Evolutionary conservation across 2,329 filamentous ascomycete genomes (phyloP), one percentile per base, ranked within the genome.

Genomic region (Emericellopsis cladophorae): DNA sequence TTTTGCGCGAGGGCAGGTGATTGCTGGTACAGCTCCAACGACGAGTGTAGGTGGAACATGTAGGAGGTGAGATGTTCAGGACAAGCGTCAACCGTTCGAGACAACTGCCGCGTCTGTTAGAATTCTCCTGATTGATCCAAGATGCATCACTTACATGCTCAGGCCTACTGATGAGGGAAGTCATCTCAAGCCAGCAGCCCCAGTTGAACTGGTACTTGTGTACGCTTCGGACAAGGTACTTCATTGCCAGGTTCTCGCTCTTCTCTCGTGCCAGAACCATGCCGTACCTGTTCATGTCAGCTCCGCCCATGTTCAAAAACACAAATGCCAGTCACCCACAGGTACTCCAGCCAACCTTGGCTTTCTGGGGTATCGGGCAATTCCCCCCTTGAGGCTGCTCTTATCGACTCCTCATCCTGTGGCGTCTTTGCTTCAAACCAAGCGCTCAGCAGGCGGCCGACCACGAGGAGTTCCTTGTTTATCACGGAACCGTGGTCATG

Each of bases 171-270:
- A 95, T 76, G 22, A 96, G 68, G 32, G 80, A 80, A 4, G 84
- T 85, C 58, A 98, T 76, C 62, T 98, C 92, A 44, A 92, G 74
- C 92, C 92, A 98, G 46, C 88, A 89, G 7, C 88, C 87, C 92
- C 92, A 98, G 55, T 96, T 95, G 74, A 89, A 95, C 1, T 88
- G 85, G 52, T 88, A 94, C 33, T 87, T 66, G 56, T 93, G 84
- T 9, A 95, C 85, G 54, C 89, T 95, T 47, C 79, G 75, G 40
- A 95, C 69, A n/a, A 98, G 71, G 72, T 84, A 95, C 47, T 84
- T 77, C 59, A 90, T 80, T 2, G 92, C 92, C 45, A 84, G 73
- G 36, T 80, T 73, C 49, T 94, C 88, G 51, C 92, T 95, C 61
- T 94, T 94, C 45, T 89, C 83, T 59, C 89, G 95, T 31, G 86